Evolutionary conservation across 1,284 basidiomycete genomes (phyloP).

Genomic region (Leccinum proliferum): DNA sequence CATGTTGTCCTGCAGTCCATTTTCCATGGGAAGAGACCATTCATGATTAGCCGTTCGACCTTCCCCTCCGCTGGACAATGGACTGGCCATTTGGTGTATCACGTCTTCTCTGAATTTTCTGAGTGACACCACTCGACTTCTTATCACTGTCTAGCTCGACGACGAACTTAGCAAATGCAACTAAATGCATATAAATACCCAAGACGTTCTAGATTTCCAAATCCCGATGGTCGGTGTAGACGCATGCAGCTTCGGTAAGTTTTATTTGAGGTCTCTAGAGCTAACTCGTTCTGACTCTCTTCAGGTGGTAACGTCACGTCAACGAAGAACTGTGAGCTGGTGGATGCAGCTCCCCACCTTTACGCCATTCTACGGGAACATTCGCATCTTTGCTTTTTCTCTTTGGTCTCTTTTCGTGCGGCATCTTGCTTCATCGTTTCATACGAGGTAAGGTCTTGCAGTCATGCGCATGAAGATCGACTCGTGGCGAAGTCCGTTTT

Average conservation of each 20-base stretch:
- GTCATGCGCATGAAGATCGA: too few relatives aligned
- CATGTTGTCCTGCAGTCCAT: conserved; percentile 30
- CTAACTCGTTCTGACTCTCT: conserved; percentile 4
- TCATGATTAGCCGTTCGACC: conserved; percentile 37
- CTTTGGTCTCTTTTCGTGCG: neutral
- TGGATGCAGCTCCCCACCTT: conserved; percentile 81
- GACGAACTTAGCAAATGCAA: conserved; percentile 59
- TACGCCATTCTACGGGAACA: conserved; percentile 64
- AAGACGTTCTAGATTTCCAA: conserved; percentile 72
- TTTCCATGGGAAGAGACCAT: conserved; percentile 34
- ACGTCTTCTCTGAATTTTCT: neutral
- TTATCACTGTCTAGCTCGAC: conserved; percentile 42
- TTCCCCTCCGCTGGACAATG: conserved; percentile 63
- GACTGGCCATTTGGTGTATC: conserved; percentile 53
- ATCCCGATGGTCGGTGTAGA: conserved; percentile 77
- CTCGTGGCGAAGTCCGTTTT: too few relatives aligned
- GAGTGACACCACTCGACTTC: neutral
- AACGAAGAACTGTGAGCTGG: conserved; percentile 78
- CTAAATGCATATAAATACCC: conserved; percentile 53
- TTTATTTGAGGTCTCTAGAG: neutral
- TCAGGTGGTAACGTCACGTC: conserved; percentile 51
- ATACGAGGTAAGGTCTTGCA: neutral
- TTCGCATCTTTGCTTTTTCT: conserved; percentile 5
- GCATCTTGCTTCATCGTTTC: conserved; percentile 4
- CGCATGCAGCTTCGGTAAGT: conserved; percentile 58